A percentile compares a stretch with the other conserved stretches of the same genome.
Evolutionary conservation across 2,329 filamentous ascomycete species (phyloP).

Genomic region (Fusarium sp.): DNA sequence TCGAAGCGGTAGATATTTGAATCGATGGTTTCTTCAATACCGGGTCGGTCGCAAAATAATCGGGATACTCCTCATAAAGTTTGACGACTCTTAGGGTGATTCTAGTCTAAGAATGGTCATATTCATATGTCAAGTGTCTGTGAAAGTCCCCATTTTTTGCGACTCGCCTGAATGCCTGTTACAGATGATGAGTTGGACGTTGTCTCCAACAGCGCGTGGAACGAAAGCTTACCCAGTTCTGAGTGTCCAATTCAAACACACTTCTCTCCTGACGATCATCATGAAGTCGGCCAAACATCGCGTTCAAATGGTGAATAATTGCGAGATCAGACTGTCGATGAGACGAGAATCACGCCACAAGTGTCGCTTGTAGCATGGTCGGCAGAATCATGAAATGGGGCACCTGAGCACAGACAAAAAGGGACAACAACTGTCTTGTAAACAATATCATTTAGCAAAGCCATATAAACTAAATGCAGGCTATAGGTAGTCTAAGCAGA

Average conservation of each 20-base stretch:
- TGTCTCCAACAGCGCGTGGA: not conserved
- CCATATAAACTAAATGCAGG: conserved; percentile 27
- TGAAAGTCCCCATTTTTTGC: no score
- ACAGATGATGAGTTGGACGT: not conserved
- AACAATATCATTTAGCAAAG: conserved; percentile 30
- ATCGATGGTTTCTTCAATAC: not conserved
- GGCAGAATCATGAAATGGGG: not conserved
- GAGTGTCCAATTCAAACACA: not conserved
- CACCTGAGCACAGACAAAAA: not conserved
- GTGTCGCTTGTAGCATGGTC: not conserved
- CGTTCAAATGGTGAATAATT: not conserved
- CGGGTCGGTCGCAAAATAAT: no score
- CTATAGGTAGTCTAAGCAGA: conserved; percentile 37
- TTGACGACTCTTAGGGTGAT: no score
- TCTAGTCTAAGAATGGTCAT: no score
- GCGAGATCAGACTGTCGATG: no score
- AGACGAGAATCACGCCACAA: not conserved
- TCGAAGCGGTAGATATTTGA: not conserved
- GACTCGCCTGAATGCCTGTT: not conserved
- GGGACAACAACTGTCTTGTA: not conserved
- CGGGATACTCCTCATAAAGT: no score
- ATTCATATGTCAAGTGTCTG: no score
- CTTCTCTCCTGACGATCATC: not conserved
- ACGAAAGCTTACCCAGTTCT: not conserved
- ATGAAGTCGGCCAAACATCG: not conserved